Percentiles rank a stretch among this genome's conserved stretches.
Conservation (phyloP, 371 early-diverging fungal species). For the Massospora cicadina region DNA sequence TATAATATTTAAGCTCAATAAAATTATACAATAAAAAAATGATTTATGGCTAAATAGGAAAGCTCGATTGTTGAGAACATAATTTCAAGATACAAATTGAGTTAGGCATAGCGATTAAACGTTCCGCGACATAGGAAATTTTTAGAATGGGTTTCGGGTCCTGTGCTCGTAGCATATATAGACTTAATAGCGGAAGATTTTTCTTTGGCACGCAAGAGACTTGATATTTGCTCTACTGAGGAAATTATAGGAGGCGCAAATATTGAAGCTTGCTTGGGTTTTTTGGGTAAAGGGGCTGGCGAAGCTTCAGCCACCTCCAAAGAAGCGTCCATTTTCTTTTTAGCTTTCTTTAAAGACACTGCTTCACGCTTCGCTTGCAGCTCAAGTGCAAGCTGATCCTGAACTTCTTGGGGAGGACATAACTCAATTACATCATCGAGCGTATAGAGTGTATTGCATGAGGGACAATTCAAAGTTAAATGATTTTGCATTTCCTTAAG, state of each 20-base stretch:
- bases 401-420: constrained; percentile 49
- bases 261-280: neutral
- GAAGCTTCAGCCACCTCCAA: neutral
- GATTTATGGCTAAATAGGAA: too few relatives aligned
- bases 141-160: neutral
- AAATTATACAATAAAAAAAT: too few relatives aligned
- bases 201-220: constrained; percentile 4
- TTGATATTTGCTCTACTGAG: neutral
- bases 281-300: neutral
- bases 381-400: constrained; percentile 29
- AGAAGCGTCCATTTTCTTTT: constrained; percentile 17
- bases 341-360: constrained; percentile 35
- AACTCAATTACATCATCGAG: constrained; percentile 45
- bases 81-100: neutral
- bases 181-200: constrained; percentile 13
- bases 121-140: constrained; percentile 15
- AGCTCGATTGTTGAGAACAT: too few relatives aligned
- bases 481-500: constrained; percentile 22
- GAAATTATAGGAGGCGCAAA: neutral
- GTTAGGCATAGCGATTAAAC: constrained; percentile 14
- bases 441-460: constrained; percentile 24
- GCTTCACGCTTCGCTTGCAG: constrained; percentile 34
- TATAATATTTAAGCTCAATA: too few relatives aligned
- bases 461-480: constrained; percentile 8
- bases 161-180: constrained; percentile 12